phyloP scores from a whole-genome alignment of 305 asterid species.

The Striga hermonthica region DNA sequence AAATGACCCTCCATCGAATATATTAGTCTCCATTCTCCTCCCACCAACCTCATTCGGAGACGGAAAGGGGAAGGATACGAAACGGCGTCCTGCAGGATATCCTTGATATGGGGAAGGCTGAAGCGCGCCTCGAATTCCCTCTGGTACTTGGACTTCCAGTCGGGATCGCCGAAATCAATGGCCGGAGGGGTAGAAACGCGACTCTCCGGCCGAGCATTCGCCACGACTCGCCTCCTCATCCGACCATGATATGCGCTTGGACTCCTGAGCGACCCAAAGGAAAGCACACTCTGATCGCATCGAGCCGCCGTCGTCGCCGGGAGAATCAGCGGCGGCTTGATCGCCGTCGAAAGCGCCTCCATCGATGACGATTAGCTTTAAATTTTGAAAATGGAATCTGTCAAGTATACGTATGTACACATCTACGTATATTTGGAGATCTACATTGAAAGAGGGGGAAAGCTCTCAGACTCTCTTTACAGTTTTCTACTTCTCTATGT shows the following conservation, averaged over 20 bases:
- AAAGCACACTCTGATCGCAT: constrained; percentile 28
- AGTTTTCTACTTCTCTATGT: too few species aligned
- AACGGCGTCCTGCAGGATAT: constrained; percentile 49
- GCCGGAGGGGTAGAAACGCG: constrained; percentile 12
- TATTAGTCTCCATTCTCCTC: constrained; percentile 1
- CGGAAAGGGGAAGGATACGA: constrained; percentile 74
- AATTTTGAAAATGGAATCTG: background rate
- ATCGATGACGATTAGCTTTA: constrained; percentile 25
- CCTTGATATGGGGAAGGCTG: constrained; percentile 60
- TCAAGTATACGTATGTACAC: background rate
- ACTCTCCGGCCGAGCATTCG: constrained; percentile 29
- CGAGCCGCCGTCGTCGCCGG: constrained; percentile 26
- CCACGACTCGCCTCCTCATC: constrained; percentile 29
- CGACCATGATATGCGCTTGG: constrained; percentile 10
- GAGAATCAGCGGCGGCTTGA: constrained; percentile 36
- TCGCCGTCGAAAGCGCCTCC: constrained; percentile 58
- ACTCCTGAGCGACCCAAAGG: constrained; percentile 23
- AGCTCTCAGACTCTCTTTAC: too few species aligned
- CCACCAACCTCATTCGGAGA: constrained; percentile 62
- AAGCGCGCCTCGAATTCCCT: constrained; percentile 64
- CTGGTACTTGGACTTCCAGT: constrained; percentile 64
- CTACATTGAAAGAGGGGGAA: constrained; percentile 18
- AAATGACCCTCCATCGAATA: background rate
- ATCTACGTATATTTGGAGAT: background rate
- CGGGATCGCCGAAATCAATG: constrained; percentile 61